Conservation (phyloP, 228 moss, liverwort and hornwort species). For the Sphagnum fallax region DNA sequence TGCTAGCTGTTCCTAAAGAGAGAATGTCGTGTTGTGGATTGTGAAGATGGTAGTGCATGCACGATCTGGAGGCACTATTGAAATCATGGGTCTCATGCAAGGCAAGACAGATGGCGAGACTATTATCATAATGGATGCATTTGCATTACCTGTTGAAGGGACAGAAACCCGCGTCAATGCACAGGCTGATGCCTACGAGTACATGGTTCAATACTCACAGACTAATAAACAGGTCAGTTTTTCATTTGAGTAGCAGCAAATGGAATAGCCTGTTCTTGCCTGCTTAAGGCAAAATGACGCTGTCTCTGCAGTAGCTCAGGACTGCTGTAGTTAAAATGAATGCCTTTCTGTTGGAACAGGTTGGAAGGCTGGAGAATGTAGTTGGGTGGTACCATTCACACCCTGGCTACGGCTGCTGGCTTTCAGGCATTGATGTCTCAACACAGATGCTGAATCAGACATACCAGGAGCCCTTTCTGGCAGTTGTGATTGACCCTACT, state of each 20-base stretch:
- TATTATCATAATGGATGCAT: constrained; percentile 94
- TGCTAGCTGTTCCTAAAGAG: no score
- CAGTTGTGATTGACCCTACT: constrained; percentile 97
- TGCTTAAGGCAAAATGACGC: not conserved
- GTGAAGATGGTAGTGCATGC: constrained; percentile 96
- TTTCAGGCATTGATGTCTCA: constrained; percentile 90
- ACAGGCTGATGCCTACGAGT: constrained; percentile 95
- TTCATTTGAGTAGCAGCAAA: not conserved
- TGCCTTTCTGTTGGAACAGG: constrained; percentile 24
- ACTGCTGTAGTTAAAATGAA: not conserved
- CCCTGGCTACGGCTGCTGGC: constrained; percentile 97
- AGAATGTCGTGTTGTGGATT: not conserved
- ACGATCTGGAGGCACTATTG: constrained; percentile 92
- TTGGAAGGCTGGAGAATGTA: constrained; percentile 90
- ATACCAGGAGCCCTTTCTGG: constrained; percentile 90
- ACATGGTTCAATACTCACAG: constrained; percentile 94
- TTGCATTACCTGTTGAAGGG: constrained; percentile 92
- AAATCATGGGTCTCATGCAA: constrained; percentile 95
- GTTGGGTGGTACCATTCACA: constrained; percentile 99
- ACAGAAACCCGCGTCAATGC: constrained; percentile 95
- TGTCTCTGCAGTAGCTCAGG: not conserved
- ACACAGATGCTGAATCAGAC: constrained; percentile 96
- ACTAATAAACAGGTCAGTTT: constrained; percentile 74
- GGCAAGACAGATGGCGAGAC: constrained; percentile 92
- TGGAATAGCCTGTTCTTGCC: not conserved